Evolutionary conservation across 2,329 filamentous ascomycete species (phyloP).

Genomic region (Uncinocarpus reesii): DNA sequence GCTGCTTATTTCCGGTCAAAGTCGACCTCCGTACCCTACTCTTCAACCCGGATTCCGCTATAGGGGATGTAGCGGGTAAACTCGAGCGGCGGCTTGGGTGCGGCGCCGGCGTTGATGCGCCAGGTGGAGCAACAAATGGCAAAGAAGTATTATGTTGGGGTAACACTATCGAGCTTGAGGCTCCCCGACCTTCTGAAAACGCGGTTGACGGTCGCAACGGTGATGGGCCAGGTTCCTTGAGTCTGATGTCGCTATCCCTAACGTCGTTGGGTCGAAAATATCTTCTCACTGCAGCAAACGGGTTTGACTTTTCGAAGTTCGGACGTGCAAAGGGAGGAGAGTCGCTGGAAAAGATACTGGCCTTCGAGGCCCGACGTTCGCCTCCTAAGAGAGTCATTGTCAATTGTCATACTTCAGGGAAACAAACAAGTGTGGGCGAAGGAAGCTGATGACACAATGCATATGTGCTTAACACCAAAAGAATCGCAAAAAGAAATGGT

Average conservation of each 20-base stretch:
- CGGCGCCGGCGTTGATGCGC: neutral
- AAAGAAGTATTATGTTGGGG: neutral
- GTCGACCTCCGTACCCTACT: slow-evolving; percentile 7
- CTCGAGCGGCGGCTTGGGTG: slow-evolving; percentile 6
- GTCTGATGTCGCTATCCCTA: slow-evolving; percentile 4
- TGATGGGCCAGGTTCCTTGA: neutral
- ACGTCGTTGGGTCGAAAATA: slow-evolving; percentile 15
- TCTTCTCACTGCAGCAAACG: slow-evolving; percentile 17
- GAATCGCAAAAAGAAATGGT: neutral
- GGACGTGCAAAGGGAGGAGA: slow-evolving; percentile 2
- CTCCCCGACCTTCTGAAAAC: slow-evolving; percentile 1
- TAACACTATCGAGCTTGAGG: neutral
- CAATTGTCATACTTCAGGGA: neutral
- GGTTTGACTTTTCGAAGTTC: slow-evolving; percentile 13
- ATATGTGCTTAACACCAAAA: neutral
- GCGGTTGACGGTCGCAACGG: slow-evolving; percentile 9
- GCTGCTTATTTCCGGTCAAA: slow-evolving; percentile 6
- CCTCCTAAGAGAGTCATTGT: slow-evolving; percentile 9
- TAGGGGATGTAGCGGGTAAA: slow-evolving; percentile 5
- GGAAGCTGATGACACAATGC: neutral
- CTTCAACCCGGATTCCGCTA: neutral
- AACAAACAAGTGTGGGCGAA: neutral
- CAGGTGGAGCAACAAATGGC: neutral
- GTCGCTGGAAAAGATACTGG: neutral
- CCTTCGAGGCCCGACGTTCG: slow-evolving; percentile 10